A percentile compares a stretch with the other conserved stretches of the same genome.
Evolutionary conservation across 768 basidiomycete species (phyloP).

Genomic region (Sarcodon aspratus): DNA sequence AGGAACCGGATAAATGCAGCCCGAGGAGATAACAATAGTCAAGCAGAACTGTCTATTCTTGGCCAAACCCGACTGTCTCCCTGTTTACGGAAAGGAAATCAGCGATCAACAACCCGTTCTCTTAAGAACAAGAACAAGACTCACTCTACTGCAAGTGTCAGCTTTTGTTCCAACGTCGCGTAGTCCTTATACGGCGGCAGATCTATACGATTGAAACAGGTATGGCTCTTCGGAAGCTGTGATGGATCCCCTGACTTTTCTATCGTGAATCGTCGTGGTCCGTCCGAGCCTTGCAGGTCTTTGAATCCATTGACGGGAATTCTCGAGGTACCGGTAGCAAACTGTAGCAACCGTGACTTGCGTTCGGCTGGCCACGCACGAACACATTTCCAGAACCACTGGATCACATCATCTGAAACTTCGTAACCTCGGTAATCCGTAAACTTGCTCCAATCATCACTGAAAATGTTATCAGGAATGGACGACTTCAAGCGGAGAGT

Average conservation of each 20-base stretch:
- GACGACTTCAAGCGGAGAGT: not conserved
- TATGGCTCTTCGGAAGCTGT: slow-evolving; percentile 92
- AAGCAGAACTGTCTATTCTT: slow-evolving; percentile 46
- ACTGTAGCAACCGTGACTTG: slow-evolving; percentile 92
- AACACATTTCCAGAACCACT: slow-evolving; percentile 99
- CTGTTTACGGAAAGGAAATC: slow-evolving; percentile 23
- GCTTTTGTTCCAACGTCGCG: slow-evolving; percentile 86
- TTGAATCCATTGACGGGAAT: slow-evolving; percentile 99
- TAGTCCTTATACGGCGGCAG: slow-evolving; percentile 97
- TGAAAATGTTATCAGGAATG: slow-evolving; percentile 15
- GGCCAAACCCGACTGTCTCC: slow-evolving; percentile 91
- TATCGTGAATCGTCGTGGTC: slow-evolving; percentile 93
- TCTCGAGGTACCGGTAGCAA: slow-evolving; percentile 93
- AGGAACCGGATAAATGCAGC: no score
- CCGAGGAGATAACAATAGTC: no score
- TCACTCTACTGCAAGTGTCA: slow-evolving; percentile 89
- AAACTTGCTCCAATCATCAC: slow-evolving; percentile 98
- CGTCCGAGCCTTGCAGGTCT: slow-evolving; percentile 95
- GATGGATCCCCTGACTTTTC: slow-evolving; percentile 97
- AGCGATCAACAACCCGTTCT: not conserved
- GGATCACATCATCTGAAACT: slow-evolving; percentile 90
- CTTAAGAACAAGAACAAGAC: slow-evolving; percentile 21
- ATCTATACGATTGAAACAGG: slow-evolving; percentile 96
- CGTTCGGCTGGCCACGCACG: slow-evolving; percentile 97
- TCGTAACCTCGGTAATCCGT: slow-evolving; percentile 98